Evolutionary conservation across 2,329 filamentous ascomycete genomes (phyloP), one percentile per base, ranked within the genome.

Genomic region (Fusarium sp.): DNA sequence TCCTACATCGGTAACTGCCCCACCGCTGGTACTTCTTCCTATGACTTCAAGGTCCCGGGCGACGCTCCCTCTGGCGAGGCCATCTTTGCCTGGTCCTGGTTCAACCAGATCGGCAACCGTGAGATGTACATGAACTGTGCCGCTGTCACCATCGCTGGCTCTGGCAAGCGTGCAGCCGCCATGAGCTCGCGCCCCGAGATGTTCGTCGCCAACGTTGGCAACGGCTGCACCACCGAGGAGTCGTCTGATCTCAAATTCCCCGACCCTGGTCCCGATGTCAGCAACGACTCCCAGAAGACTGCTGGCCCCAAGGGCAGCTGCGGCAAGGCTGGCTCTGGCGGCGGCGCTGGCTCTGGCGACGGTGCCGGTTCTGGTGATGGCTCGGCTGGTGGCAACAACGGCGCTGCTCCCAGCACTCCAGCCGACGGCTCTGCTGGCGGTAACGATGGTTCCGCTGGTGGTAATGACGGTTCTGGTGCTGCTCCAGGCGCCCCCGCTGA

Each of bases 91-190:
- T 94, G 91, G 91, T 87, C 86, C 25, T 91, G 89, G 89, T 89
- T 91, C 78, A 92, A 92, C 80, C 80, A 87, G 64, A 76, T 90
- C 36, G 91, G 91, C 25, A 93, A 93, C 77, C 84, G 91, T 43
- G 91, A 94, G 75, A 91, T 91, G 85, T 95, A 95, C 83, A 92
- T 92, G 89, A 92, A 92, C 78, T 95, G 91, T 72, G 91, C 91
- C 7, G 81, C 85, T 47, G 84, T 93, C 68, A 86, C 84, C 61
- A 87, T 93, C 72, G 76, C 74, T 51, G 75, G 76, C 26, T 74
- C 72, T 44, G 61, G 54, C 49, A 76, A 77, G 72, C 75, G 77
- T 12, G 61, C 65, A 26, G 35, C 64, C 6, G 47, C 79, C 43
- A 86, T 91, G 73, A 77, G 79, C 54, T 73, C 75, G 39, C 85